Evolutionary conservation across 1,284 basidiomycete genomes (phyloP).

Genomic region (Leccinum griseonigrum): DNA sequence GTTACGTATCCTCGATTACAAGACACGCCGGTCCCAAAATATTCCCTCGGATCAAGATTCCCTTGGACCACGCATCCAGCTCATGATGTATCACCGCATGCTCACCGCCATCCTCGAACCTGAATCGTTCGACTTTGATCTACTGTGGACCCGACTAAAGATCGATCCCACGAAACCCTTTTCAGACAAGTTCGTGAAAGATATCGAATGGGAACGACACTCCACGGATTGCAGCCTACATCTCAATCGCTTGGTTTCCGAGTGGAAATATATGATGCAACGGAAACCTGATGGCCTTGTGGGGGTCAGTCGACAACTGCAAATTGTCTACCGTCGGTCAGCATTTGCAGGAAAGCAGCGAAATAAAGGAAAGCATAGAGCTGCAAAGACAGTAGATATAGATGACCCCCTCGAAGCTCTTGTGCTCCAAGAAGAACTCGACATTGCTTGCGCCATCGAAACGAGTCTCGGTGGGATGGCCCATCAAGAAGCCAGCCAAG

Average conservation of each 20-base stretch:
- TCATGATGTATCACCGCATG: conserved; percentile 83
- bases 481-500: conserved; percentile 29
- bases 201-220: conserved; percentile 41
- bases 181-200: conserved; percentile 52
- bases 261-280: conserved; percentile 33
- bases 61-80: conserved; percentile 66
- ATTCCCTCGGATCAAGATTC: conserved; percentile 67
- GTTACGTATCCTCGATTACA: conserved; percentile 70
- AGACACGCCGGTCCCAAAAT: conserved; percentile 57
- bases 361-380: conserved; percentile 1
- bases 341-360: conserved; percentile 1
- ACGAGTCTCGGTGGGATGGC: conserved; percentile 50
- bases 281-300: conserved; percentile 6
- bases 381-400: conserved; percentile 11
- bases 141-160: conserved; percentile 52
- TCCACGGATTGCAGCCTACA: conserved; percentile 13
- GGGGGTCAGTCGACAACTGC: conserved; percentile 26
- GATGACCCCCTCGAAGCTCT: conserved; percentile 24
- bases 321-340: conserved; percentile 30
- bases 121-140: conserved; percentile 50
- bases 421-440: conserved; percentile 37
- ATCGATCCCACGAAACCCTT: conserved; percentile 49
- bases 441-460: conserved; percentile 72
- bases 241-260: conserved; percentile 33
- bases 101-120: conserved; percentile 51